Percentiles rank a stretch among this genome's conserved stretches.
These are phyloP conservation scores for Lichina pygmaea DNA, from an alignment of 495 filamentous ascomycete species.

Conservation along the genomic window DNA sequence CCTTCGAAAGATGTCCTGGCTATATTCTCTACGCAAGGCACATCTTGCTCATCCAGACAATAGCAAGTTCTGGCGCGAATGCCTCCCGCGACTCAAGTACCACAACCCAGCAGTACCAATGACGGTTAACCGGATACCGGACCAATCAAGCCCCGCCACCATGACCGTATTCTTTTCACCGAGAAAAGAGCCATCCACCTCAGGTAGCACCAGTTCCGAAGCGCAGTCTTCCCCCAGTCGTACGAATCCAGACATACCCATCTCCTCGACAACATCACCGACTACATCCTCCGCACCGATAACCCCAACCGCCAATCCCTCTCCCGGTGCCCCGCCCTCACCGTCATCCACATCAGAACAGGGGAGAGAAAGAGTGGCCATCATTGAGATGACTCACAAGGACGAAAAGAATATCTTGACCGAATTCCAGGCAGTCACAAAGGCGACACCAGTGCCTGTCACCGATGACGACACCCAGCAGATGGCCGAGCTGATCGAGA, in stretches of 20 bases:
- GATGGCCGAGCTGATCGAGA: constrained; percentile 20
- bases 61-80: constrained; percentile 69
- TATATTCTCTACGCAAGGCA: background rate
- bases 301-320: constrained; percentile 8
- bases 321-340: constrained; percentile 10
- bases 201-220: constrained; percentile 1
- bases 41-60: background rate
- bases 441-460: constrained; percentile 26
- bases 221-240: too few species aligned
- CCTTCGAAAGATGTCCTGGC: background rate
- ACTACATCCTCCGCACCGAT: constrained; percentile 6
- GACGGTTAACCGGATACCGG: constrained; percentile 39
- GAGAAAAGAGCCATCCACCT: constrained; percentile 8
- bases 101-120: constrained; percentile 72
- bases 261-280: constrained; percentile 6
- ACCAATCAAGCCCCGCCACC: constrained; percentile 29
- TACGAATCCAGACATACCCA: constrained; percentile 4
- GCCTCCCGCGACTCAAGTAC: constrained; percentile 70
- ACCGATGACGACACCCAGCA: constrained; percentile 27
- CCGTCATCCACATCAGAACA: constrained; percentile 15
- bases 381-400: constrained; percentile 35
- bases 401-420: constrained; percentile 36
- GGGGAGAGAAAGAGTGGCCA: too few species aligned
- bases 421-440: constrained; percentile 39
- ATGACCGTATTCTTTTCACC: constrained; percentile 45